These are phyloP conservation scores for Cydonia oblonga DNA, from an alignment of 331 rosid species.

Conservation along the genomic window DNA sequence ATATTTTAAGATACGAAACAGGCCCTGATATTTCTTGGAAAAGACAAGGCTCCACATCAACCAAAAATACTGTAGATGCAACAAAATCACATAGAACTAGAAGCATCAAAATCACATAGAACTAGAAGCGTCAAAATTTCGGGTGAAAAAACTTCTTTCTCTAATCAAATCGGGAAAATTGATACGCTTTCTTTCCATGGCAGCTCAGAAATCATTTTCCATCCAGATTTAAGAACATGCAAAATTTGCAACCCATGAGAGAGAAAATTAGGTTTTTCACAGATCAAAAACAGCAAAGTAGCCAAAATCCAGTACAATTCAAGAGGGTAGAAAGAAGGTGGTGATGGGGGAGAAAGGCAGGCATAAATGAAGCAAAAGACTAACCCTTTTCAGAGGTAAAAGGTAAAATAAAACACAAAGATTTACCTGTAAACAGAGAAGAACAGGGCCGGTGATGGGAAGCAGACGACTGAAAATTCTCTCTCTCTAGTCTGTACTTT, in stretches of 20 bases:
- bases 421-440: conserved; percentile 13
- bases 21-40: neutral
- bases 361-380: conserved; percentile 5
- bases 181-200: neutral
- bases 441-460: neutral
- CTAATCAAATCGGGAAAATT: neutral
- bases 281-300: conserved; percentile 7
- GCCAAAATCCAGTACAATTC: neutral
- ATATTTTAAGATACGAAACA: too few relatives aligned
- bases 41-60: neutral
- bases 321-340: neutral
- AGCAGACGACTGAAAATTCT: neutral
- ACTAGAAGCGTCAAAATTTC: neutral
- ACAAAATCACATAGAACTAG: neutral
- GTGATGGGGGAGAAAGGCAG: neutral
- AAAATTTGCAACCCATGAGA: neutral
- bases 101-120: neutral
- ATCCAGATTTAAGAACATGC: neutral
- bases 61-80: neutral
- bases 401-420: neutral
- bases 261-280: conserved; percentile 11
- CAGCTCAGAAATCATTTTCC: neutral
- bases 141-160: neutral
- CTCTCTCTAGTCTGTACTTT: neutral
- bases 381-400: neutral